Evolutionary conservation across 2,329 filamentous ascomycete species (phyloP).

Genomic region (Setomelanomma holmii): DNA sequence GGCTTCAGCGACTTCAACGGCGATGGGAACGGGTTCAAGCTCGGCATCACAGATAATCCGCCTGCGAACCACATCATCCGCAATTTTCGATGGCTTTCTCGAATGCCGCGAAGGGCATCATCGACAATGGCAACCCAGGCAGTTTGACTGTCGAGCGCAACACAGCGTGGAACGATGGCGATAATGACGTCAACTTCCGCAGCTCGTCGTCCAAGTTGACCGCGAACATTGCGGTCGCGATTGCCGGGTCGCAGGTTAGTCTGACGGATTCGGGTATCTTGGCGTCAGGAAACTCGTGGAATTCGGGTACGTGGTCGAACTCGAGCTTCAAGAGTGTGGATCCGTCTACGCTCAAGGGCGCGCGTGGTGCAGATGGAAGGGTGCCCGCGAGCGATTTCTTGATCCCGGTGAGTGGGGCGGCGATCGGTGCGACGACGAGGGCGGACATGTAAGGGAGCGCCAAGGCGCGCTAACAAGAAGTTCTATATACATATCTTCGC

Average conservation of each 20-base stretch:
- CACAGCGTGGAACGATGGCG: constrained; percentile 57
- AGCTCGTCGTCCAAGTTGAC: constrained; percentile 46
- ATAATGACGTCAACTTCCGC: constrained; percentile 50
- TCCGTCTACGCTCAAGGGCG: constrained; percentile 43
- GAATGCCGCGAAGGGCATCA: constrained; percentile 57
- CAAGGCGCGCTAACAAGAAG: too few species aligned
- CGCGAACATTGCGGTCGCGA: constrained; percentile 51
- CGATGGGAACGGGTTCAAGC: constrained; percentile 59
- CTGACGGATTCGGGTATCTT: constrained; percentile 14
- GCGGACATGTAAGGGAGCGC: constrained; percentile 6
- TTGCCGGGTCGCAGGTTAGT: constrained; percentile 27
- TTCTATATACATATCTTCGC: too few species aligned
- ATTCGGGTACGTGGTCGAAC: constrained; percentile 49
- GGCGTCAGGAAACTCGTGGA: constrained; percentile 54
- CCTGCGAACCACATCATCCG: constrained; percentile 54
- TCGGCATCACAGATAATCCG: constrained; percentile 47
- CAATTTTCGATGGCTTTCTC: constrained; percentile 56
- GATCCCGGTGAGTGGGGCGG: constrained; percentile 45
- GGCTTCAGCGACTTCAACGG: constrained; percentile 53
- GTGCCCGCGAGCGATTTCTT: constrained; percentile 54
- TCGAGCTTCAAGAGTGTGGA: constrained; percentile 50
- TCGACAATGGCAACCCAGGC: constrained; percentile 55
- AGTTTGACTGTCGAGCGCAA: constrained; percentile 51
- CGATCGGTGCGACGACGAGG: constrained; percentile 51
- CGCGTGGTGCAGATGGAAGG: constrained; percentile 48